Conservation (phyloP, 768 basidiomycete species). For the Sarcodon aspratus region DNA sequence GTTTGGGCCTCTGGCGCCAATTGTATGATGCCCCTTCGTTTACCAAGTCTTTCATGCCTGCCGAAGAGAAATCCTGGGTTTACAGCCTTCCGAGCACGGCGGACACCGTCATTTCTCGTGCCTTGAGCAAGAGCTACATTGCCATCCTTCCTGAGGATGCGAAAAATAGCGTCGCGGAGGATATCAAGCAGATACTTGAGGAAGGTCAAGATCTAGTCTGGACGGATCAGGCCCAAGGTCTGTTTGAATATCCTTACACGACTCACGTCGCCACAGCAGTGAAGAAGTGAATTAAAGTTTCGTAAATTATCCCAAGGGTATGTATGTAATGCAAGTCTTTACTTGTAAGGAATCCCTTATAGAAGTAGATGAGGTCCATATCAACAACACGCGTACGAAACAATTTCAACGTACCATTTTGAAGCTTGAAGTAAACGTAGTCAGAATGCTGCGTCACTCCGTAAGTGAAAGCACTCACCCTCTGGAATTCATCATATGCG, state of each 20-base stretch:
- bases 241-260: constrained; percentile 76
- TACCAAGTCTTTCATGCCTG: constrained; percentile 42
- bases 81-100: constrained; percentile 42
- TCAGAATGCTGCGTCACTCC: background rate
- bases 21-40: constrained; percentile 59
- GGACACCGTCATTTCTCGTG: constrained; percentile 51
- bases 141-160: constrained; percentile 47
- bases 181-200: constrained; percentile 44
- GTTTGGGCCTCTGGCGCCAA: constrained; percentile 59
- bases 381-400: constrained; percentile 13
- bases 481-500: constrained; percentile 92
- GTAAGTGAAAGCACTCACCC: constrained; percentile 34
- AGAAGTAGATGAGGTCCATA: background rate
- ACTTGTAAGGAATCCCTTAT: constrained; percentile 30
- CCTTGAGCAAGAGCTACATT: constrained; percentile 80
- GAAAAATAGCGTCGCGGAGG: constrained; percentile 37
- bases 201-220: constrained; percentile 54
- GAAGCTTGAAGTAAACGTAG: constrained; percentile 23
- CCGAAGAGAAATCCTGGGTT: constrained; percentile 42
- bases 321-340: background rate
- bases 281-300: constrained; percentile 23
- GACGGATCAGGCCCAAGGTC: constrained; percentile 62
- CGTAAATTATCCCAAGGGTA: background rate
- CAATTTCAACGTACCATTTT: constrained; percentile 28
- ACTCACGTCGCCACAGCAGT: constrained; percentile 43